Base-by-base conservation (phyloP, 1,139 yeast species). In the Magnusiomyces fungicola region DNA sequence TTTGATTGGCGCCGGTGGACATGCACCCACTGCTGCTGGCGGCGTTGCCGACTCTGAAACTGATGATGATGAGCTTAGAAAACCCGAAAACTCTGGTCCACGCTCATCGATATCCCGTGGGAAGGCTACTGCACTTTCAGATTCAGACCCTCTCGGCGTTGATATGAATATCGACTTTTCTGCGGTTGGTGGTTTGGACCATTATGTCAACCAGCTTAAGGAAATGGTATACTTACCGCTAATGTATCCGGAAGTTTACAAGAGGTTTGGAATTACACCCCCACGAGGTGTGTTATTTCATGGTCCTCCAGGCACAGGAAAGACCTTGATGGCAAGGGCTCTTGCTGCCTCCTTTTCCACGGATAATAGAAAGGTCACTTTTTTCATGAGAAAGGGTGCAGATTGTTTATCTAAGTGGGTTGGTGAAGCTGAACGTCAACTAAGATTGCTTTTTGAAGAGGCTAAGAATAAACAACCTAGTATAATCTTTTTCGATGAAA, bases 271-370 rank as follows among this genome's bases (percentile, higher is more conserved):
- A 49, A 89, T 92, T 33, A 88, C 96, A 0, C 98, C 99, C 2
- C 99, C 99, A 16, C 74, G 98, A 57, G 99, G 99, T 55, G 99
- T 94, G 1, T 69, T 94, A 50, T 94, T 94, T 69, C 98, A 94
- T 68, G 99, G 99, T 39, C 99, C 98, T 3, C 99, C 99, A 1
- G 99, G 99, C 57, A 94, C 98, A 0, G 99, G 99, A 74, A 94
- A 94, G 64, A 94, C 99, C 0, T 74, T 94, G 48, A 89, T 94
- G 96, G 98, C 98, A 0, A 73, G 98, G 55, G 99, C 98, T 0
- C 72, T 94, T 48, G 98, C 98, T 1, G 92, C 97, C 0, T 85
- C 95, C 58, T 90, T 96, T 61, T 85, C 96, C 0, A 80, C 94
- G 0, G 81, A 85, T 12, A 75, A 73, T 5, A 72, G 85, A 53